phyloP scores from a whole-genome alignment of 1,139 yeast species.

The Magnusiomyces sp. region DNA sequence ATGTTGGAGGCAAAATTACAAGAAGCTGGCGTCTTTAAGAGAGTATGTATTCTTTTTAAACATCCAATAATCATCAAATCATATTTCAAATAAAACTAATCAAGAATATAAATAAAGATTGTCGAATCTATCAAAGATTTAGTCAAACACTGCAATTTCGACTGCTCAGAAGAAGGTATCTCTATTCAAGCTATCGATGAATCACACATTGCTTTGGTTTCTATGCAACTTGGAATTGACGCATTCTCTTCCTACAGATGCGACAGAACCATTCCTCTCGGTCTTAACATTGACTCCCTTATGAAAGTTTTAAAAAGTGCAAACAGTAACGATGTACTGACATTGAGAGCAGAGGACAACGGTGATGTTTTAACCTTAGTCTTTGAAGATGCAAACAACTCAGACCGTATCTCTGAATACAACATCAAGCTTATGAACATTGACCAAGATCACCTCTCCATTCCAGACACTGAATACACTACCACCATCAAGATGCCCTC shows the following conservation, averaged over 20 bases:
- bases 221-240: constrained; percentile 77
- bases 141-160: constrained; percentile 90
- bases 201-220: constrained; percentile 88
- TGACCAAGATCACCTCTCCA: constrained; percentile 87
- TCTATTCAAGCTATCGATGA: constrained; percentile 97
- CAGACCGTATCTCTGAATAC: constrained; percentile 89
- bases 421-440: constrained; percentile 90
- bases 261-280: constrained; percentile 87
- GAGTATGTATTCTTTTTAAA: constrained; percentile 31
- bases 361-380: constrained; percentile 77
- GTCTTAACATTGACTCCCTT: constrained; percentile 80
- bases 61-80: constrained; percentile 15
- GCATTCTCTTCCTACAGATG: constrained; percentile 94
- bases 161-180: constrained; percentile 90
- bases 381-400: constrained; percentile 75
- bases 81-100: neutral
- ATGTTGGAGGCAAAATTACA: constrained; percentile 98
- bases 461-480: constrained; percentile 90
- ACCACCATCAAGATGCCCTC: constrained; percentile 85
- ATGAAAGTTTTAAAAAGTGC: constrained; percentile 88
- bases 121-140: constrained; percentile 91
- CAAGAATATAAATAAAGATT: constrained; percentile 33
- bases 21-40: constrained; percentile 85
- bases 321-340: constrained; percentile 78
- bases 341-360: constrained; percentile 84